Percentiles rank a stretch among this genome's conserved stretches.
Evolutionary conservation across 2,329 filamentous ascomycete species (phyloP).

Genomic region (Exophiala spinifera): DNA sequence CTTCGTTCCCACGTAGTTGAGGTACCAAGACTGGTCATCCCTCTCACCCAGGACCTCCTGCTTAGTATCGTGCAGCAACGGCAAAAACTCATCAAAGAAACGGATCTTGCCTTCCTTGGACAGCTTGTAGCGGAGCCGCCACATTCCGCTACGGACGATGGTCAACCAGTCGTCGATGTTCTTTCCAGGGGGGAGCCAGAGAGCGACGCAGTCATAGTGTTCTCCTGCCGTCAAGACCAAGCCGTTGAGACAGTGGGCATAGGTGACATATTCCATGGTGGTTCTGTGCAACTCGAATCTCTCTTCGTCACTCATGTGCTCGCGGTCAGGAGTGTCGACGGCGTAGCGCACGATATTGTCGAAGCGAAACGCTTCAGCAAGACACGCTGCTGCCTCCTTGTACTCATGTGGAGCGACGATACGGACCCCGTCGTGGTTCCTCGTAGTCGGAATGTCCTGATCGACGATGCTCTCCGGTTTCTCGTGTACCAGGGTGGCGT

Average conservation of each 20-base stretch:
- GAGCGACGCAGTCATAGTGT: conserved; percentile 72
- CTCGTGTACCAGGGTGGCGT: conserved; percentile 26
- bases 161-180: conserved; percentile 72
- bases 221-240: conserved; percentile 71
- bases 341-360: conserved; percentile 70
- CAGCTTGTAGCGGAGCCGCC: conserved; percentile 72
- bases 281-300: conserved; percentile 74
- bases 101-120: conserved; percentile 67
- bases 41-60: conserved; percentile 63
- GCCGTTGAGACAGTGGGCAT: conserved; percentile 71
- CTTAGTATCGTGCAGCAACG: conserved; percentile 71
- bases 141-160: conserved; percentile 70
- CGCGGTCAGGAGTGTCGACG: conserved; percentile 67
- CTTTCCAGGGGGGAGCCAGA: conserved; percentile 75
- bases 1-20: conserved; percentile 78
- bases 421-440: conserved; percentile 59
- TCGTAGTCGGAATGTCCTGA: conserved; percentile 13
- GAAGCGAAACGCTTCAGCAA: conserved; percentile 73
- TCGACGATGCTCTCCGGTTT: conserved; percentile 22
- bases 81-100: conserved; percentile 74
- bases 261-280: conserved; percentile 73
- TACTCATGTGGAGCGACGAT: conserved; percentile 64
- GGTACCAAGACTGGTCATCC: conserved; percentile 70
- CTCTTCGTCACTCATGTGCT: conserved; percentile 59
- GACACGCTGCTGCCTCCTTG: conserved; percentile 66